Evolutionary conservation across 164 flowering plant genomes (phyloP), one percentile per base, ranked within the genome.

Genomic region (Stephania japonica): DNA sequence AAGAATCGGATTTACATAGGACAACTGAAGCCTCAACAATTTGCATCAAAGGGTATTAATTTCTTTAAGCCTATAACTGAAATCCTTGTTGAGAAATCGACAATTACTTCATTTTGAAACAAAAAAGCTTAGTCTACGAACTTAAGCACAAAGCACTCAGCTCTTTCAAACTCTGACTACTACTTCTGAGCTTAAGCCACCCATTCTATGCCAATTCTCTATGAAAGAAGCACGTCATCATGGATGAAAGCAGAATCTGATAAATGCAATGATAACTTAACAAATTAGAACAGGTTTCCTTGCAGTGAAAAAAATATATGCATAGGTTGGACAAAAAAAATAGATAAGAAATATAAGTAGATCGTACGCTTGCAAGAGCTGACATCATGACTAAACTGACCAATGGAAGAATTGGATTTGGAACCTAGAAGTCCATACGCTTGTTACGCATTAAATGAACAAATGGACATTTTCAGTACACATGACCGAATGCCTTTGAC

Each of bases 21-120:
- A 27, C 38, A 32, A 32, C 38, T 32, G 38, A 32, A 32, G 99
- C 3, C 77, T 96, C 72, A 96, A 89, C 91, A 93, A 93, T 76
- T 93, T 97, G 99, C 95, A 96, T 32, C 38, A 32, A 32, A 32
- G 38, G 38, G 38, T 32, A 32, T 32, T 32, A 32, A 32, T 32
- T 32, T 32, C 38, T 32, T 32, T 32, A 32, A 32, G 38, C 38
- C 2, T 32, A 32, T 32, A 32, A 32, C 38, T 32, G 18, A 56
- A 16, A 19, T 19, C 63, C 5, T 6, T 56, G 23, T 56, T 19
- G 63, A 19, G 6, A 56, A 56, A 16, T 2, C 7, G 6, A n/a
- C n/a, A 19, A 56, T 56, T 21, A 19, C 3, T 18, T 14, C n/a
- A 56, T 56, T 6, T 56, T 7, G 50, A 44, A 67, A 67, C 42